Evolutionary conservation across 495 filamentous ascomycete genomes (phyloP), one percentile per base, ranked within the genome.

Genomic region (Aspergillus sclerotioniger): DNA sequence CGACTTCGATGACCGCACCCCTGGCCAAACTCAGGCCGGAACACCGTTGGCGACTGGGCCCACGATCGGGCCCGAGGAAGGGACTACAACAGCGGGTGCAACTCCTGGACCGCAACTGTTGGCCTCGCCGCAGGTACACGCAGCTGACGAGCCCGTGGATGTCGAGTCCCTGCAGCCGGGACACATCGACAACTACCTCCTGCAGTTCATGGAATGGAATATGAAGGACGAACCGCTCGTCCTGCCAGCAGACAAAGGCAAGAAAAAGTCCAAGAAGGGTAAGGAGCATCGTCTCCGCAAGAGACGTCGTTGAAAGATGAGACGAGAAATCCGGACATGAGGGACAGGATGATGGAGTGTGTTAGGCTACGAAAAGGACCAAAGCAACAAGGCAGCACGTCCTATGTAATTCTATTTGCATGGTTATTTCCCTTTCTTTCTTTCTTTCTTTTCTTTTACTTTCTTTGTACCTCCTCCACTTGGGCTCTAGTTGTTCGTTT

Each of bases 181-280:
- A 32, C 80, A 84, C 59, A 81, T 95, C 28, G 93, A 98, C 65
- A 90, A 93, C 43, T 96, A 91, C 67, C 90, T 98, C 83, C 73
- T 97, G 54, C 75, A 78, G 28, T 84, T 84, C 58, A 88, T 95
- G 84, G 80, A 89, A 58, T 85, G 80, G 77, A 85, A 92, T 67
- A 78, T 94, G 49, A 85, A 87, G 64, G 85, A 89, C 55, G 87
- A 91, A 56, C 86, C 89, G 28, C 79, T 96, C 51, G 86, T 91
- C 57, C 80, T 91, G 53, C 90, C 92, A 5, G 81, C 80, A 62
- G 90, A 92, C 64, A 91, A 89, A 72, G 91, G 84, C 70, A 89
- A 85, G 76, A 94, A 89, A 74, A 86, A 80, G 70, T 77, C 76
- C 56, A 86, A 86, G 66, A 91, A 89, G 73, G 89, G 87, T 51